Evolutionary conservation across 805 yeast genomes (phyloP).

Genomic region (Kazachstania kunashirensis): DNA sequence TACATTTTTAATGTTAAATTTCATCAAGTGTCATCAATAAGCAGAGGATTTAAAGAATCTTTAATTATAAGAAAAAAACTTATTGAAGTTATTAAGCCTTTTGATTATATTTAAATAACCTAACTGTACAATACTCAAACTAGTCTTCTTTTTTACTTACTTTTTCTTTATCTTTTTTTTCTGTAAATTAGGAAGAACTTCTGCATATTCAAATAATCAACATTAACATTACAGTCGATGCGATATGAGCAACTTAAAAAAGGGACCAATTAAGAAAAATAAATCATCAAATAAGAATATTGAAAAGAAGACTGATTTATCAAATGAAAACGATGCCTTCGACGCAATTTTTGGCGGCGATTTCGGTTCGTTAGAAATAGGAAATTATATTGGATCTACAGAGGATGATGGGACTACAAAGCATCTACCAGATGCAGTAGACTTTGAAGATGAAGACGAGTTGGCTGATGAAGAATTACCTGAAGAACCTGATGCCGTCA

Average conservation of each 20-base stretch:
- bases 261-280: background rate
- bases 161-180: too few species aligned
- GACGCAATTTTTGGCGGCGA: conserved; percentile 32
- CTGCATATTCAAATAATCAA: too few species aligned
- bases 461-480: conserved; percentile 68
- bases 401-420: conserved; percentile 39
- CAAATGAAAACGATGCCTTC: conserved; percentile 33
- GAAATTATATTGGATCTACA: conserved; percentile 18
- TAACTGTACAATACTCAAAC: too few species aligned
- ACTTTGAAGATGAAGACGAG: conserved; percentile 90
- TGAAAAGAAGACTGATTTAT: conserved; percentile 17
- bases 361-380: conserved; percentile 29
- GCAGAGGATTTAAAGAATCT: too few species aligned
- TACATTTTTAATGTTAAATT: too few species aligned
- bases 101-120: too few species aligned
- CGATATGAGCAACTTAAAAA: background rate
- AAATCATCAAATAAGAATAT: background rate
- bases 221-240: too few species aligned
- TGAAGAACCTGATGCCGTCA: conserved; percentile 7
- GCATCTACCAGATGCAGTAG: conserved; percentile 89
- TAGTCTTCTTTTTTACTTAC: too few species aligned
- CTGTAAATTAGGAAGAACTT: too few species aligned
- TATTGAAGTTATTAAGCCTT: too few species aligned
- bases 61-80: too few species aligned
- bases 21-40: too few species aligned